phyloP scores from a whole-genome alignment of 129 eudicot genomes.

The Flaveria brownii region DNA sequence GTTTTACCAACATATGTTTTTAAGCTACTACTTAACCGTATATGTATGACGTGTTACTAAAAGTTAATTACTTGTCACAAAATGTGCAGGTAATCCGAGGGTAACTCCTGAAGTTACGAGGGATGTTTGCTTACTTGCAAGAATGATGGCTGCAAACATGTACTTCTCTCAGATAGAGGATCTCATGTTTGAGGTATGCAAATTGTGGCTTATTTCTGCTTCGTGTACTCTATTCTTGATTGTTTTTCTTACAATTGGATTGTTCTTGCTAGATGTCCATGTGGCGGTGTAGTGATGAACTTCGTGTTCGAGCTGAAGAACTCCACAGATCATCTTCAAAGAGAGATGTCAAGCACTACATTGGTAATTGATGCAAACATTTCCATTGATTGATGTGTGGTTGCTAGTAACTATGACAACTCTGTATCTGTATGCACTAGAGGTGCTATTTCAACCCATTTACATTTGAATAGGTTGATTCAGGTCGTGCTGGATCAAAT shows the following conservation, averaged over 20 bases:
- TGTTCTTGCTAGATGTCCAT: slow-evolving; percentile 68
- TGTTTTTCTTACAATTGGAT: slow-evolving; percentile 9
- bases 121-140: slow-evolving; percentile 94
- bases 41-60: slow-evolving; percentile 1
- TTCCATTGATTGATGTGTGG: neutral
- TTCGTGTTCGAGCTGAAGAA: slow-evolving; percentile 80
- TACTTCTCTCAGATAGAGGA: slow-evolving; percentile 95
- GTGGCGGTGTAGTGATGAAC: slow-evolving; percentile 99
- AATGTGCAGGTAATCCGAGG: slow-evolving; percentile 82
- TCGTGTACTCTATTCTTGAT: neutral
- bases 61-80: neutral
- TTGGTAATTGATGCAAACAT: slow-evolving; percentile 48
- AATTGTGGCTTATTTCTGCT: neutral
- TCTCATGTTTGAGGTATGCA: slow-evolving; percentile 93
- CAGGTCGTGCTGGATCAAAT: neutral
- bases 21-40: neutral
- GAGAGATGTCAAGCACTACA: slow-evolving; percentile 95
- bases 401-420: no score
- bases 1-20: neutral
- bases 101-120: slow-evolving; percentile 97
- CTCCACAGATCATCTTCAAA: slow-evolving; percentile 61
- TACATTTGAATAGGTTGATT: neutral
- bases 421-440: no score
- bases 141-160: slow-evolving; percentile 99
- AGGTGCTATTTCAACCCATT: neutral